A percentile compares a stretch with the other conserved stretches of the same genome.
These are phyloP conservation scores for Ceratocystis destructans DNA, from an alignment of 2,329 filamentous ascomycete species.

Conservation along the genomic window DNA sequence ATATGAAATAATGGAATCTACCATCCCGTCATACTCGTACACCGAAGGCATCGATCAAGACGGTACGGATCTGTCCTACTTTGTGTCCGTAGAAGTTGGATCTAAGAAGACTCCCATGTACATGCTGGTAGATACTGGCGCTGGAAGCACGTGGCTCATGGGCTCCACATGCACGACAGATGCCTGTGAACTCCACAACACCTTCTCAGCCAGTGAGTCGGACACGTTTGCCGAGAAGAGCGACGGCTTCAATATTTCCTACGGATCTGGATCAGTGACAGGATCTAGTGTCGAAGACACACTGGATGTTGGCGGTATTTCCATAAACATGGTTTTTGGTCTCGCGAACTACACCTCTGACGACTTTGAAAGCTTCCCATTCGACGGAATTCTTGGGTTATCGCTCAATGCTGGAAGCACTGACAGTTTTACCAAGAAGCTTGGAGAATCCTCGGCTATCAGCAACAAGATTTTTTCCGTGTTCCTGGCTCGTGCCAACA, in stretches of 20 bases:
- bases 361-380: conserved; percentile 65
- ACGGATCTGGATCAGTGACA: conserved; percentile 62
- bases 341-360: conserved; percentile 56
- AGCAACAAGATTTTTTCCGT: conserved; percentile 41
- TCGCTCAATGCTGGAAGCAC: conserved; percentile 47
- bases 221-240: conserved; percentile 42
- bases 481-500: conserved; percentile 51
- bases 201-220: conserved; percentile 54
- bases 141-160: conserved; percentile 74
- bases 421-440: conserved; percentile 52
- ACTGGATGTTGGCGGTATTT: conserved; percentile 51
- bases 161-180: conserved; percentile 49
- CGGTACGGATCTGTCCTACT: conserved; percentile 53
- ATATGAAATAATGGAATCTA: conserved; percentile 36
- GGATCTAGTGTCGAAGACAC: conserved; percentile 55
- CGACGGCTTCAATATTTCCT: conserved; percentile 51
- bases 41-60: conserved; percentile 48
- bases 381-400: conserved; percentile 77
- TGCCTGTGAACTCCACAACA: conserved; percentile 56
- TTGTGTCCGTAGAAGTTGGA: conserved; percentile 43
- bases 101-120: conserved; percentile 40
- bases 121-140: conserved; percentile 53
- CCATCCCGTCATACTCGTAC: conserved; percentile 32
- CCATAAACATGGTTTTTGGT: conserved; percentile 54
- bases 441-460: conserved; percentile 49